These are phyloP conservation scores for Platismatia glauca DNA, from an alignment of 495 filamentous ascomycete species.

Conservation along the genomic window DNA sequence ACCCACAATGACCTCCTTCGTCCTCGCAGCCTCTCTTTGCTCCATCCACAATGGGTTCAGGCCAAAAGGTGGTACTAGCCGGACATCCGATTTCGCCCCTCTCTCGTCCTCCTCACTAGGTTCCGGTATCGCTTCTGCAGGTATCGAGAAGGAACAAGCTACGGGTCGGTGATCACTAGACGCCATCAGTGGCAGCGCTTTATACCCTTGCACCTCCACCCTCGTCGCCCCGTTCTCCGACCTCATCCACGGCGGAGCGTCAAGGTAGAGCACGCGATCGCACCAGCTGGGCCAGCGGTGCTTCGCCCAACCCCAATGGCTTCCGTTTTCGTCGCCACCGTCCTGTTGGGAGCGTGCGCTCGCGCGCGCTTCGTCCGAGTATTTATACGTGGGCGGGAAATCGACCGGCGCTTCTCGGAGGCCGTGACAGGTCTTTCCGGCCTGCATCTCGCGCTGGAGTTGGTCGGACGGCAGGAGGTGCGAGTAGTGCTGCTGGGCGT, in stretches of 20 bases:
- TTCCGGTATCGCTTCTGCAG: slow-evolving; percentile 32
- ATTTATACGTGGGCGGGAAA: slow-evolving; percentile 95
- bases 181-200: slow-evolving; percentile 61
- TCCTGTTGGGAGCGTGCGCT: slow-evolving; percentile 25
- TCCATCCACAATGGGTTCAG: slow-evolving; percentile 45
- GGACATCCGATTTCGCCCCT: slow-evolving; percentile 22
- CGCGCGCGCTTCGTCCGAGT: slow-evolving; percentile 39
- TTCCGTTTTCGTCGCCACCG: slow-evolving; percentile 28
- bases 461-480: slow-evolving; percentile 69
- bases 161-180: slow-evolving; percentile 84
- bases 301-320: slow-evolving; percentile 63
- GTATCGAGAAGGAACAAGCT: slow-evolving; percentile 53
- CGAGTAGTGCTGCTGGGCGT: slow-evolving; percentile 44
- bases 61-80: slow-evolving; percentile 41
- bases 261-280: slow-evolving; percentile 76
- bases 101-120: slow-evolving; percentile 19
- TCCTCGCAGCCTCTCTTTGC: slow-evolving; percentile 41
- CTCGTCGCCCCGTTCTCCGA: slow-evolving; percentile 22
- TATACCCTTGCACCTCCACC: slow-evolving; percentile 52
- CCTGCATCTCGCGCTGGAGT: slow-evolving; percentile 55
- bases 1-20: slow-evolving; percentile 51
- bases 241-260: slow-evolving; percentile 44
- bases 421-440: slow-evolving; percentile 62
- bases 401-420: slow-evolving; percentile 61
- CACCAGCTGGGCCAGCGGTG: slow-evolving; percentile 92